Evolutionary conservation across 768 basidiomycete species (phyloP).

Genomic region (Lactarius hengduanensis): DNA sequence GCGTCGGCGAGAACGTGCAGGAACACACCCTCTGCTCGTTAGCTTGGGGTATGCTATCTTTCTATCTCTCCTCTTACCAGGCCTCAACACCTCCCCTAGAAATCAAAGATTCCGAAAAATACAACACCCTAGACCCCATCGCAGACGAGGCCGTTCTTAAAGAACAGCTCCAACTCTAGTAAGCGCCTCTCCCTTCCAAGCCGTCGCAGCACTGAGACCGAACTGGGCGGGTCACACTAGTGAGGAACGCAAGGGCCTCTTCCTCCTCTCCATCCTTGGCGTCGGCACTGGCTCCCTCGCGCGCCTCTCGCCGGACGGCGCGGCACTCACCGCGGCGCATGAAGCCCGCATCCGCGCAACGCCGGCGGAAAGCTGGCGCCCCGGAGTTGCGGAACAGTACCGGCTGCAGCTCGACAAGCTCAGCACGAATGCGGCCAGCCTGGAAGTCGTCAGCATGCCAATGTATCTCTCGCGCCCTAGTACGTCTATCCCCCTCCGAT

Average conservation of each 20-base stretch:
- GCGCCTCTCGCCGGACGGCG: slow-evolving; percentile 30
- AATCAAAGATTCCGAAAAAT: slow-evolving; percentile 33
- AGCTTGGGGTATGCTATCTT: slow-evolving; percentile 32
- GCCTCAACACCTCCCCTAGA: slow-evolving; percentile 29
- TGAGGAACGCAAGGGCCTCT: slow-evolving; percentile 31
- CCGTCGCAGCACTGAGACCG: background rate
- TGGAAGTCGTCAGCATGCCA: slow-evolving; percentile 38
- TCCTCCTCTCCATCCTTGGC: slow-evolving; percentile 33
- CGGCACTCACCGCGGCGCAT: slow-evolving; percentile 30
- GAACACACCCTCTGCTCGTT: slow-evolving; percentile 42
- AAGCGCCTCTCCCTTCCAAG: slow-evolving; percentile 16
- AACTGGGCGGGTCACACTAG: slow-evolving; percentile 22
- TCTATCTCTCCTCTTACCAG: background rate
- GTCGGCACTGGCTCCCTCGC: slow-evolving; percentile 31
- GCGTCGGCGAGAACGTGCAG: slow-evolving; percentile 56
- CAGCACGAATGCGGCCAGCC: slow-evolving; percentile 32
- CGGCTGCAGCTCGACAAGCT: slow-evolving; percentile 40
- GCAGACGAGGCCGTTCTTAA: slow-evolving; percentile 32
- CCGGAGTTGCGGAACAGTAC: slow-evolving; percentile 43
- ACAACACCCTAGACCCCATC: slow-evolving; percentile 36
- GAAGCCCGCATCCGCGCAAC: slow-evolving; percentile 31
- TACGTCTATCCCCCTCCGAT: slow-evolving; percentile 22
- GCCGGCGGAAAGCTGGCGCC: slow-evolving; percentile 31
- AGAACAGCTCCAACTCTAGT: slow-evolving; percentile 39
- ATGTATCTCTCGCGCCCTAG: slow-evolving; percentile 32